Evolutionary conservation across 805 yeast species (phyloP).

Genomic region (Ogataea allantospora): DNA sequence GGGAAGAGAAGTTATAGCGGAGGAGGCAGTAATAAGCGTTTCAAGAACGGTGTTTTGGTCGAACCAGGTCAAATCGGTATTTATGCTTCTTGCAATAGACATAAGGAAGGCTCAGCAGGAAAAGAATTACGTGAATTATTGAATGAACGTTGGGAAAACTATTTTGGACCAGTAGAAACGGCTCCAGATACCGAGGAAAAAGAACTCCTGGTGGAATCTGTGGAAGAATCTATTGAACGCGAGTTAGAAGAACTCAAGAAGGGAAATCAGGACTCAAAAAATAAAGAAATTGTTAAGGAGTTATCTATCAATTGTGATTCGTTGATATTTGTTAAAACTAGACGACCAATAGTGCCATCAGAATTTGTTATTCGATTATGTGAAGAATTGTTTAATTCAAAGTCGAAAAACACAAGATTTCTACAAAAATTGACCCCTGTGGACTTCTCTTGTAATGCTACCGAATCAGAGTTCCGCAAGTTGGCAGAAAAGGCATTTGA

Average conservation of each 20-base stretch:
- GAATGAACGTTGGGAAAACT: slow-evolving; percentile 49
- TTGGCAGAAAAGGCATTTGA: slow-evolving; percentile 35
- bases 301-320: slow-evolving; percentile 76
- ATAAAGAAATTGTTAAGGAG: slow-evolving; percentile 51
- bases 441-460: slow-evolving; percentile 69
- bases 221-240: slow-evolving; percentile 72
- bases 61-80: slow-evolving; percentile 88
- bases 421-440: slow-evolving; percentile 82
- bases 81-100: slow-evolving; percentile 84
- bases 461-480: slow-evolving; percentile 59
- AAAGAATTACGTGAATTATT: slow-evolving; percentile 66
- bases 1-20: slow-evolving; percentile 28
- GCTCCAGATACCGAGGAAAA: slow-evolving; percentile 32
- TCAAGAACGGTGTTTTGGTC: slow-evolving; percentile 46
- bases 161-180: slow-evolving; percentile 38
- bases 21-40: slow-evolving; percentile 33
- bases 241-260: slow-evolving; percentile 67
- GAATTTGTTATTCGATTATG: slow-evolving; percentile 64
- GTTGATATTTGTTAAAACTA: slow-evolving; percentile 78
- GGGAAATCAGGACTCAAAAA: slow-evolving; percentile 35
- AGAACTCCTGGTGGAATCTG: slow-evolving; percentile 45
- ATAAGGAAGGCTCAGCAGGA: slow-evolving; percentile 74
- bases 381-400: slow-evolving; percentile 50
- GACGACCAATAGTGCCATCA: slow-evolving; percentile 78
- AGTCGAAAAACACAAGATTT: slow-evolving; percentile 61